Evolutionary conservation across 331 rosid species (phyloP).

Genomic region (Erythrophleum ivorense): DNA sequence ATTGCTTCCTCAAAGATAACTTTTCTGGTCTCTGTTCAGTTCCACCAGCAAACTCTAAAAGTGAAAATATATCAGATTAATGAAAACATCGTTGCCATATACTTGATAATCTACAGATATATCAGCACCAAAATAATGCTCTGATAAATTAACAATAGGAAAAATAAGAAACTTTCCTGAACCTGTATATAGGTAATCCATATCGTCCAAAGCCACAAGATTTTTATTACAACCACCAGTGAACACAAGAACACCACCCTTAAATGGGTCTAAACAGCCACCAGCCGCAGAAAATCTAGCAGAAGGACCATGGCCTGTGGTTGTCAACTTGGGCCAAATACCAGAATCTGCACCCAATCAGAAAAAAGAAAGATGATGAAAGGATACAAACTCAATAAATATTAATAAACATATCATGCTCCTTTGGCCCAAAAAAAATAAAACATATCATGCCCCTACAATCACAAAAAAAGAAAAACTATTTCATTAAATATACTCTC

Average conservation of each 20-base stretch:
- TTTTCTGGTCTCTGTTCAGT: conserved; percentile 62
- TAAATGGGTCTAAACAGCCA: conserved; percentile 69
- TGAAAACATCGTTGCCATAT: conserved; percentile 13
- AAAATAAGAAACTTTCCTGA: conserved; percentile 23
- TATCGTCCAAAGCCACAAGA: conserved; percentile 78
- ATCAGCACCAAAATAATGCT: not conserved
- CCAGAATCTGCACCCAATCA: conserved; percentile 73
- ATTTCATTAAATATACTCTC: not conserved
- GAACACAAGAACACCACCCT: conserved; percentile 72
- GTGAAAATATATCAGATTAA: conserved; percentile 37
- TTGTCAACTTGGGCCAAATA: conserved; percentile 74
- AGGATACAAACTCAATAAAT: conserved; percentile 29
- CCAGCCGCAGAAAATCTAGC: conserved; percentile 79
- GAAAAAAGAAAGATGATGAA: conserved; percentile 28
- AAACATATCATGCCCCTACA: too few species aligned
- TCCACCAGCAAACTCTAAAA: conserved; percentile 62
- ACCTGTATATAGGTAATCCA: conserved; percentile 84
- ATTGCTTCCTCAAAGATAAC: conserved; percentile 74
- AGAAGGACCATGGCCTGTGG: conserved; percentile 74
- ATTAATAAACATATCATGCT: conserved; percentile 16
- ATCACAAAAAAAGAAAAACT: not conserved
- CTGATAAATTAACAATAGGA: not conserved
- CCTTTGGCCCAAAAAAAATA: not conserved
- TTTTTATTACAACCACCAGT: conserved; percentile 78
- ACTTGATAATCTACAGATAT: conserved; percentile 5